A percentile compares a stretch with the other conserved stretches of the same genome.
phyloP scores from a whole-genome alignment of 2,329 filamentous ascomycete genomes.

The Sclerotinia minor region DNA sequence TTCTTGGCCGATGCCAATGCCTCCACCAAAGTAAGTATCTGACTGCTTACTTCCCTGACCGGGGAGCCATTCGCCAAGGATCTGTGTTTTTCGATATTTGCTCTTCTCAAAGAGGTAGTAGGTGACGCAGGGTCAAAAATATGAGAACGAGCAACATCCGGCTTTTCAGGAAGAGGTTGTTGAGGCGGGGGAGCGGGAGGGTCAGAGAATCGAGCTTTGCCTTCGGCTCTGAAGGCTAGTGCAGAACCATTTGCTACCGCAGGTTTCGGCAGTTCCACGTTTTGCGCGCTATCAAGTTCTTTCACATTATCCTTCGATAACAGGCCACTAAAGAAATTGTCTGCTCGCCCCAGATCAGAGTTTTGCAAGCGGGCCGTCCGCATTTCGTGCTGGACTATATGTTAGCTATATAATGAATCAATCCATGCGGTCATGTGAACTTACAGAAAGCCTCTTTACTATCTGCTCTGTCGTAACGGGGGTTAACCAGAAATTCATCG shows the following conservation, averaged over 20 bases:
- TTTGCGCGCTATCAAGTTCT: constrained; percentile 55
- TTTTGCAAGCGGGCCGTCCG: constrained; percentile 84
- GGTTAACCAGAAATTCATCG: constrained; percentile 79
- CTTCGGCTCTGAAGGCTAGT: constrained; percentile 62
- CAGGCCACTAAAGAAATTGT: constrained; percentile 76
- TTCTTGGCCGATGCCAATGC: constrained; percentile 80
- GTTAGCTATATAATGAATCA: constrained; percentile 32
- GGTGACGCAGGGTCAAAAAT: constrained; percentile 48
- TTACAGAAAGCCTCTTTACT: constrained; percentile 64
- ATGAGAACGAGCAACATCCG: constrained; percentile 61
- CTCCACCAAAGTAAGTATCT: constrained; percentile 82
- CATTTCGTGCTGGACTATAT: constrained; percentile 71
- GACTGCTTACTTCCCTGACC: constrained; percentile 59
- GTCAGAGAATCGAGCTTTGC: constrained; percentile 84
- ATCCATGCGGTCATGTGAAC: constrained; percentile 23
- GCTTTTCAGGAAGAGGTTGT: constrained; percentile 90
- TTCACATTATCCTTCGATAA: constrained; percentile 70
- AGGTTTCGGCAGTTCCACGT: constrained; percentile 50
- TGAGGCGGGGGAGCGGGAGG: constrained; percentile 92
- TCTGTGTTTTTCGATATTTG: constrained; percentile 73
- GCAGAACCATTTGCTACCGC: constrained; percentile 49
- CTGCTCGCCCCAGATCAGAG: constrained; percentile 79
- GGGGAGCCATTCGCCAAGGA: constrained; percentile 51
- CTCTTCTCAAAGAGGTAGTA: constrained; percentile 64
- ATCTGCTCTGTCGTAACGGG: constrained; percentile 94